Conservation (phyloP, 305 asterid species). For the Fraxinus platypoda region DNA sequence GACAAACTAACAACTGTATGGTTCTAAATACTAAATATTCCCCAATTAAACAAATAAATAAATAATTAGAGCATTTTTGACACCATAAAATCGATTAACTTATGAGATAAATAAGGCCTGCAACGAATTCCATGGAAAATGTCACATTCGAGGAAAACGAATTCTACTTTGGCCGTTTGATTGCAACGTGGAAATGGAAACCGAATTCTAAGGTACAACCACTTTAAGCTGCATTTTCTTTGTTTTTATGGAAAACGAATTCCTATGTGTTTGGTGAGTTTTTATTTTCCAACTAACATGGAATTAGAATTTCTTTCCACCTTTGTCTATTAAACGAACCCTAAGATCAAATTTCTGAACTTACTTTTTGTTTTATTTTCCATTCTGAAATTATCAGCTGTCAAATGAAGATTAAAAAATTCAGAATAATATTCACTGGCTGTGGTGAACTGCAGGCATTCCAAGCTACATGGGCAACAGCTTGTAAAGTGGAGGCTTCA, state of each 20-base stretch:
- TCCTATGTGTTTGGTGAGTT: no score
- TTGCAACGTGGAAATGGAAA: no score
- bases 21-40: constrained; percentile 11
- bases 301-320: no score
- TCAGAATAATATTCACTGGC: constrained; percentile 1
- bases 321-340: no score
- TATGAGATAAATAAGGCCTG: neutral
- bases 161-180: no score
- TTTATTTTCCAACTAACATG: no score
- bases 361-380: neutral
- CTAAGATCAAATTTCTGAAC: neutral
- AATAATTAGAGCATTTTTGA: constrained; percentile 6
- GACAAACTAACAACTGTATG: constrained; percentile 29
- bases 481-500: constrained; percentile 81
- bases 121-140: no score
- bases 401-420: neutral
- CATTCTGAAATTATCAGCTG: neutral
- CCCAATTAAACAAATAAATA: neutral
- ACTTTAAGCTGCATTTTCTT: no score
- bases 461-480: constrained; percentile 89
- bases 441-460: constrained; percentile 62
- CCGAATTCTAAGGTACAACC: no score
- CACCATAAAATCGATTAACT: neutral
- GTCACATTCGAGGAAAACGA: no score
- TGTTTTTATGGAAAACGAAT: no score